These are phyloP conservation scores for Chlorella sp. DNA, from an alignment of 139 green algal species.

Conservation along the genomic window DNA sequence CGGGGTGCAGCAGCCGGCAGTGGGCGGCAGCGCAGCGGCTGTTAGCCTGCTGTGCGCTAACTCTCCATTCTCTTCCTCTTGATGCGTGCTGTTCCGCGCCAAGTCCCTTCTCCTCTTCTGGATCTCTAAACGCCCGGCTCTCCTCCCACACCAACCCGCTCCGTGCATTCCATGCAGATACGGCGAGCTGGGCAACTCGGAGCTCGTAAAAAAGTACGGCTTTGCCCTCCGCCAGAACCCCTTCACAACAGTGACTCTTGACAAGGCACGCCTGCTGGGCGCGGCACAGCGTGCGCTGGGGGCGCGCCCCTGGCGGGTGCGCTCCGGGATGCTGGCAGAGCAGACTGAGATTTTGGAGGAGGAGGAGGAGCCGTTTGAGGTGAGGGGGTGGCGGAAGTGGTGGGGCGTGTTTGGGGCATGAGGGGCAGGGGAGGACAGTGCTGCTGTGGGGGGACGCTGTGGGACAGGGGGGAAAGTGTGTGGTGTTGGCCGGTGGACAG, in stretches of 20 bases:
- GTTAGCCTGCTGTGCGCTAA: no score
- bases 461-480: no score
- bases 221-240: conserved; percentile 68
- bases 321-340: conserved; percentile 9
- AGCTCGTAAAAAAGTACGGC: conserved; percentile 75
- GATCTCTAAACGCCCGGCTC: neutral
- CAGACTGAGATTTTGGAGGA: conserved; percentile 51
- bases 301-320: neutral
- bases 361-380: conserved; percentile 58
- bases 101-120: neutral
- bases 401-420: no score
- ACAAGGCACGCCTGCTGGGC: conserved; percentile 39
- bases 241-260: conserved; percentile 51
- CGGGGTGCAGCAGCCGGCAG: neutral
- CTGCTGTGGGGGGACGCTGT: no score
- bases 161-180: conserved; percentile 3
- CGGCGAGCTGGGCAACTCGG: conserved; percentile 65
- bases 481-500: neutral
- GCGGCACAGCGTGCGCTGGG: conserved; percentile 23
- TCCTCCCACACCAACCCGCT: neutral
- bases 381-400: neutral
- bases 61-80: no score
- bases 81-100: no score
- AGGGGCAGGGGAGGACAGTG: no score
- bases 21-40: neutral